phyloP scores from a whole-genome alignment of 768 basidiomycete genomes.

The Favolaschia claudopus region DNA sequence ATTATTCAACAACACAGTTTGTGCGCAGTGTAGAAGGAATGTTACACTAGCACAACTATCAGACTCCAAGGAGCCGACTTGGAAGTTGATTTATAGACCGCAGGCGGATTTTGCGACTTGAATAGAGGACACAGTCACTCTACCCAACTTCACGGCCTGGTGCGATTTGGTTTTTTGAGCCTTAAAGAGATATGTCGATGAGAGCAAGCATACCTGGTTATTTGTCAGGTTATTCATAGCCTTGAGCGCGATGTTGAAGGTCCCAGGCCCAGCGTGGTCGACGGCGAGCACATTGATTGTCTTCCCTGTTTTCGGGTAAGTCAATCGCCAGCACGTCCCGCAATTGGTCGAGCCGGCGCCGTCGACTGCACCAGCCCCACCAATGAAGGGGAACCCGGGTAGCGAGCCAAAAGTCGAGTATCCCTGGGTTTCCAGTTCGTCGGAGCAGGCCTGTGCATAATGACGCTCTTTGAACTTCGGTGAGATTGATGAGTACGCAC shows the following conservation, averaged over 20 bases:
- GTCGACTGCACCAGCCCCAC: conserved; percentile 57
- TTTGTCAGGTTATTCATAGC: conserved; percentile 66
- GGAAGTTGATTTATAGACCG: conserved; percentile 47
- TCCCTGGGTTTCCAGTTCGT: conserved; percentile 55
- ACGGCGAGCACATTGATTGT: conserved; percentile 60
- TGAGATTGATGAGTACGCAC: conserved; percentile 7
- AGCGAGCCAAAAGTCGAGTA: conserved; percentile 60
- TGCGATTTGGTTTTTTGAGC: neutral
- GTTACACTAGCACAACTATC: too few relatives aligned
- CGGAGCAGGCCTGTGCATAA: conserved; percentile 45
- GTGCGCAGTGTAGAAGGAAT: too few relatives aligned
- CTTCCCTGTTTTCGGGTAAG: conserved; percentile 46
- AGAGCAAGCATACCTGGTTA: conserved; percentile 33
- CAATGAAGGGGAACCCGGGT: conserved; percentile 67
- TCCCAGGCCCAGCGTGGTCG: conserved; percentile 51
- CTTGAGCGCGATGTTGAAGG: conserved; percentile 55
- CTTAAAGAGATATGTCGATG: neutral
- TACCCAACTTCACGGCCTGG: conserved; percentile 52
- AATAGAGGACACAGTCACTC: conserved; percentile 50
- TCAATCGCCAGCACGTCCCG: conserved; percentile 67
- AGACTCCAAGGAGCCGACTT: neutral
- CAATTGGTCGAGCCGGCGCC: conserved; percentile 62
- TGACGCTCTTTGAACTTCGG: neutral
- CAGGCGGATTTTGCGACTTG: conserved; percentile 57
- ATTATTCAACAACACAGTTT: too few relatives aligned